Conservation (phyloP, 2,329 filamentous ascomycete species). For the Gliomastix tumulicola region DNA sequence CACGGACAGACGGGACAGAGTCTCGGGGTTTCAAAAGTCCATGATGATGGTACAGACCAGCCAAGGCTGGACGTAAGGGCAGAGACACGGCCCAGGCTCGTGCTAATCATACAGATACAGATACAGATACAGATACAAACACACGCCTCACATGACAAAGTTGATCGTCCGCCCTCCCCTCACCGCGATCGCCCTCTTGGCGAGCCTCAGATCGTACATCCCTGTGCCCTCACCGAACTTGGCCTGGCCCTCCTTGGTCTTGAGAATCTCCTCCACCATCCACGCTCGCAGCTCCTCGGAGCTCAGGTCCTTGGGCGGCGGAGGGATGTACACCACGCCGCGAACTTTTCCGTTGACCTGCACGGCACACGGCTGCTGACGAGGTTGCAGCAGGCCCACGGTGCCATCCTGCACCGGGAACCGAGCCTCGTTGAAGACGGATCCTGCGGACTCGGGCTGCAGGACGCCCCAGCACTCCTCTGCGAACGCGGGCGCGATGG, state of each 20-base stretch:
- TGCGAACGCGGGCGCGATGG: slow-evolving; percentile 71
- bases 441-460: slow-evolving; percentile 19
- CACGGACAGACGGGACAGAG: too few relatives aligned
- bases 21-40: too few relatives aligned
- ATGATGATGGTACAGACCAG: too few relatives aligned
- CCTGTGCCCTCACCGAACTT: slow-evolving; percentile 44
- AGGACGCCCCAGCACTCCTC: slow-evolving; percentile 74
- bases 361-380: slow-evolving; percentile 54
- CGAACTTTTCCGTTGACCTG: slow-evolving; percentile 76
- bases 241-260: slow-evolving; percentile 50
- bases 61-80: too few relatives aligned
- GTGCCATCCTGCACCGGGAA: slow-evolving; percentile 56
- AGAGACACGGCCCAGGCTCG: too few relatives aligned
- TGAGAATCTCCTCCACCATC: slow-evolving; percentile 54
- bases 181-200: slow-evolving; percentile 62
- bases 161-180: slow-evolving; percentile 64
- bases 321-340: slow-evolving; percentile 58
- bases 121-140: too few relatives aligned
- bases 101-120: too few relatives aligned
- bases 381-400: slow-evolving; percentile 39
- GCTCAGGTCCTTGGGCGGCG: slow-evolving; percentile 31
- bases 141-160: slow-evolving; percentile 62
- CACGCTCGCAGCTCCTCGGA: slow-evolving; percentile 46
- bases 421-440: slow-evolving; percentile 35
- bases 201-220: slow-evolving; percentile 35